These are phyloP conservation scores for Fragilaria radians DNA, from an alignment of 108 stramenopile genomes.

Conservation along the genomic window DNA sequence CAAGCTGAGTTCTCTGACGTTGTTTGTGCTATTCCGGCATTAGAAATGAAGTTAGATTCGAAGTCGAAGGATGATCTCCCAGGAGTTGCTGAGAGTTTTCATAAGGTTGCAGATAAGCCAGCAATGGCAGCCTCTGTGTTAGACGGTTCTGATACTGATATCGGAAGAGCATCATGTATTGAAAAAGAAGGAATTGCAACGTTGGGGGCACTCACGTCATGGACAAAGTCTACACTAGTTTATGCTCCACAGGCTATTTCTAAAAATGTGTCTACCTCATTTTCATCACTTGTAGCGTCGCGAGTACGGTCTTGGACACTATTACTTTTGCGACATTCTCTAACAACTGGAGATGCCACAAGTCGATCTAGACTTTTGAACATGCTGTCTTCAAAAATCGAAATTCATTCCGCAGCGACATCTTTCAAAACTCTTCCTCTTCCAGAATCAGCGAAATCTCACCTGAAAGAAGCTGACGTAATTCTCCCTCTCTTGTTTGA, in stretches of 20 bases:
- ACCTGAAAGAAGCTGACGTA: conserved; percentile 38
- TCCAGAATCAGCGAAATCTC: conserved; percentile 23
- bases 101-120: conserved; percentile 8
- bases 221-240: conserved; percentile 45
- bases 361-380: conserved; percentile 38
- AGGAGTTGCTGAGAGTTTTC: not conserved
- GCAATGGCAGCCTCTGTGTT: conserved; percentile 35
- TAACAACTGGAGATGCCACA: conserved; percentile 39
- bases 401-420: conserved; percentile 22
- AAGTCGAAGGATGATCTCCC: conserved; percentile 10
- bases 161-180: conserved; percentile 21
- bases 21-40: conserved; percentile 39
- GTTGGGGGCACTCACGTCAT: conserved; percentile 32
- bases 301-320: conserved; percentile 53
- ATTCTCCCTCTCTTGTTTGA: conserved; percentile 49
- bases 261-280: conserved; percentile 39
- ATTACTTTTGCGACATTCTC: conserved; percentile 47
- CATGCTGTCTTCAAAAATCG: conserved; percentile 41
- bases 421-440: conserved; percentile 32
- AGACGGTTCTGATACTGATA: conserved; percentile 21
- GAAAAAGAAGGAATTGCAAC: conserved; percentile 32
- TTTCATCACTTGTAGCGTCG: conserved; percentile 43
- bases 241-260: conserved; percentile 37
- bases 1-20: conserved; percentile 22
- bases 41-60: conserved; percentile 33